These are phyloP conservation scores for Saturnispora saitoi DNA, from an alignment of 805 yeast species.

Conservation along the genomic window DNA sequence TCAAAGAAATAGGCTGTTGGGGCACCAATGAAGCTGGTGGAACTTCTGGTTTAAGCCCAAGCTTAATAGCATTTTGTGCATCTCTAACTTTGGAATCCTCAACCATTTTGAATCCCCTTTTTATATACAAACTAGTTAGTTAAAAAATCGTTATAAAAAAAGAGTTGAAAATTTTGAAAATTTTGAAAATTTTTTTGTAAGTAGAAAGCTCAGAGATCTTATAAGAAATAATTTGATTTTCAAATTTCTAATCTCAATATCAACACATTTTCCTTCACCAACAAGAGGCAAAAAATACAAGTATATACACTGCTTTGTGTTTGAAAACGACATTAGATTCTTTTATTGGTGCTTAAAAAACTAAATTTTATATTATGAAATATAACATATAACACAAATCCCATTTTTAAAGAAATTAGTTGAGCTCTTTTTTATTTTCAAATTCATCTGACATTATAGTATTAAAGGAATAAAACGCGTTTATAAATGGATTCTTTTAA, in stretches of 20 bases:
- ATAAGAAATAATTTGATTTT: neutral
- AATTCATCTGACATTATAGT: no score
- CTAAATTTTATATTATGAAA: no score
- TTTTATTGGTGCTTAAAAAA: no score
- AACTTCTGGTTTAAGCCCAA: slow-evolving; percentile 18
- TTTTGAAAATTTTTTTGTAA: neutral
- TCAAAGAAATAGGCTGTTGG: slow-evolving; percentile 70
- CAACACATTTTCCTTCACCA: no score
- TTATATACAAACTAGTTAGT: neutral
- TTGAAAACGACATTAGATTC: no score
- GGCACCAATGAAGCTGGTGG: slow-evolving; percentile 72
- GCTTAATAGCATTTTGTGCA: slow-evolving; percentile 24
- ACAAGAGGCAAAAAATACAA: no score
- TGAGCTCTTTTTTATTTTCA: neutral
- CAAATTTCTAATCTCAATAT: no score
- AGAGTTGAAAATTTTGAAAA: neutral
- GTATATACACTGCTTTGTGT: no score
- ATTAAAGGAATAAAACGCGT: no score
- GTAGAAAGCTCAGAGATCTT: neutral
- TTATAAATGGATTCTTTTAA: neutral
- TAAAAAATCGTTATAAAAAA: neutral
- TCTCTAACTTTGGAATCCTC: slow-evolving; percentile 41
- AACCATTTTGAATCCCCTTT: slow-evolving; percentile 28
- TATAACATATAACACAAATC: no score
- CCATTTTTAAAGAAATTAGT: neutral